Evolutionary conservation across 192 early-diverging fungal genomes (phyloP).

Genomic region (Backusella psychrophila): DNA sequence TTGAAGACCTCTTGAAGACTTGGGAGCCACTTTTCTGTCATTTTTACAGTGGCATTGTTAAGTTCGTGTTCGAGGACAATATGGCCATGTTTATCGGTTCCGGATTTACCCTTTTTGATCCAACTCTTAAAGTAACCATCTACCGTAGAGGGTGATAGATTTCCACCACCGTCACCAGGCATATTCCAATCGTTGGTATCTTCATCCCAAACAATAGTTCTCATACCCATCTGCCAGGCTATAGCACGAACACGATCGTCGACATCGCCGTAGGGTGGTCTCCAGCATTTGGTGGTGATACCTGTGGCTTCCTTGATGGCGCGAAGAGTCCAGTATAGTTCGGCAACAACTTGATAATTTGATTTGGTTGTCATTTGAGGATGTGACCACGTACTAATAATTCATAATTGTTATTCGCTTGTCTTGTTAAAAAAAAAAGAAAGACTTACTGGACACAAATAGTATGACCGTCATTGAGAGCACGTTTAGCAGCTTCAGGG

Average conservation of each 20-base stretch:
- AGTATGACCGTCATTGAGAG: constrained; percentile 49
- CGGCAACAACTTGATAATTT: constrained; percentile 58
- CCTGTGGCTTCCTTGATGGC: constrained; percentile 44
- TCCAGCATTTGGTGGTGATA: constrained; percentile 45
- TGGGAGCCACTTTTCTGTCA: constrained; percentile 46
- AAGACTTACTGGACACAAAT: constrained; percentile 46
- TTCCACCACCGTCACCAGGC: constrained; percentile 23
- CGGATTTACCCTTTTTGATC: constrained; percentile 17
- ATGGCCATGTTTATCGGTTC: constrained; percentile 24
- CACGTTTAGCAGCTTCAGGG: constrained; percentile 34
- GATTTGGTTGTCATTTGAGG: constrained; percentile 46
- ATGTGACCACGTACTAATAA: constrained; percentile 51
- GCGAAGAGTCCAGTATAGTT: constrained; percentile 54
- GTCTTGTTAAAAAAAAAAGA: not conserved
- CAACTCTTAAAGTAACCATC: constrained; percentile 33
- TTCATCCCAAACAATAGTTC: constrained; percentile 32
- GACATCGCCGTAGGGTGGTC: constrained; percentile 57
- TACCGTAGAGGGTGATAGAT: constrained; percentile 17
- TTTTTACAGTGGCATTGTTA: constrained; percentile 33
- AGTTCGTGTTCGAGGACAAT: constrained; percentile 44
- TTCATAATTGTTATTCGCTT: too few species aligned
- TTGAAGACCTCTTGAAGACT: constrained; percentile 33
- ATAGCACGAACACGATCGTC: constrained; percentile 58
- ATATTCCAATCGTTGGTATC: constrained; percentile 38
- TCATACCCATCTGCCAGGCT: constrained; percentile 47